Evolutionary conservation across 176 grass and related monocot genomes (phyloP).

Genomic region (Tillandsia leiboldiana): DNA sequence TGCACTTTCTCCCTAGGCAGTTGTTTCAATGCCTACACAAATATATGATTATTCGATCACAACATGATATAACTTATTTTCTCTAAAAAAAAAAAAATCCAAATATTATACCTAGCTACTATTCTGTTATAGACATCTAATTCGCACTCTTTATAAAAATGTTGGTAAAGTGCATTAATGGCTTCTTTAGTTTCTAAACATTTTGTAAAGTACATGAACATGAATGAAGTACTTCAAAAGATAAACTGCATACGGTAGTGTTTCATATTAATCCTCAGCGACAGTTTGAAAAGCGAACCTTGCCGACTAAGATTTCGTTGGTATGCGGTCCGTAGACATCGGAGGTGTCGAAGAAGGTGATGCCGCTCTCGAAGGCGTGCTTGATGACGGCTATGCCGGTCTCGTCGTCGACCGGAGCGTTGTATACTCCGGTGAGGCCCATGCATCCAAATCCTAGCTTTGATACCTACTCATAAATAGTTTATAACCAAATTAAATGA

Average conservation of each 20-base stretch:
- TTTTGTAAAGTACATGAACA: no score
- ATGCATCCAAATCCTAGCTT: conserved; percentile 81
- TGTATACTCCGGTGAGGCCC: conserved; percentile 45
- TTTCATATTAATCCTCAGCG: no score
- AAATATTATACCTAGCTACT: no score
- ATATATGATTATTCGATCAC: not conserved
- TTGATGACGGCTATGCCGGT: conserved; percentile 39
- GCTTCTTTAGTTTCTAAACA: no score
- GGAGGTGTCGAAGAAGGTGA: conserved; percentile 86
- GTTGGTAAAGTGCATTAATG: no score
- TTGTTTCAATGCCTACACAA: conserved; percentile 51
- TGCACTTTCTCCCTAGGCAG: conserved; percentile 62
- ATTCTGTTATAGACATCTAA: no score
- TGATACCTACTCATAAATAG: conserved; percentile 36
- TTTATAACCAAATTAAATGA: not conserved
- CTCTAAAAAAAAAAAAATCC: no score
- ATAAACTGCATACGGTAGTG: conserved; percentile 24
- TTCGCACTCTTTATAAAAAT: no score
- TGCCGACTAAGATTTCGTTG: conserved; percentile 68
- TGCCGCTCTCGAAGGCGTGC: conserved; percentile 56
- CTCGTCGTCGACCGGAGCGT: conserved; percentile 43
- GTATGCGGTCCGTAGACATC: conserved; percentile 53
- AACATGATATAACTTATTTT: no score
- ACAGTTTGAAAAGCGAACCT: not conserved
- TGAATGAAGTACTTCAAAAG: not conserved